Evolutionary conservation across 257 asterid genomes (phyloP), one percentile per base, ranked within the genome.

Genomic region (Leptodermis oblonga): DNA sequence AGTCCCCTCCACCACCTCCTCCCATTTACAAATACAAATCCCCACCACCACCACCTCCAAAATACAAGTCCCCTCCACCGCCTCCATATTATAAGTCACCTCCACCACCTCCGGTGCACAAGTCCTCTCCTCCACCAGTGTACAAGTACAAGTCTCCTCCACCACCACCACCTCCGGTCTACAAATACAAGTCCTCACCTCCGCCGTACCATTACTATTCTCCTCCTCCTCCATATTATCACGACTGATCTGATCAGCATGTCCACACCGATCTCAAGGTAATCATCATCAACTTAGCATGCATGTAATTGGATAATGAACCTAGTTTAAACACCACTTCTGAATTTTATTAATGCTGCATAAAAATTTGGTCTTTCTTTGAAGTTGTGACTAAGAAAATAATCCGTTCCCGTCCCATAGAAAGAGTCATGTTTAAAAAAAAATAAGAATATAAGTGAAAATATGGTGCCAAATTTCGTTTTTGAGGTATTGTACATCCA

Each of bases 121-220:
- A n/a, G n/a, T n/a, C n/a, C n/a, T n/a, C n/a, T n/a, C n/a, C 54
- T 48, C 54, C 54, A 17, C 54, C 54, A 5, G 25, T 17, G 23
- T 17, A 48, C 54, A 48, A 48, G 45, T 39, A 39, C 7, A 34
- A 34, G 18, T 48, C 23, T 17, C 25, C 54, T 0, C 54, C 54
- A 48, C 54, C 54, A 17, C 54, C 54, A 1, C 54, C 54, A 17
- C 54, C 54, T 1, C 54, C 54, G 6, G 23, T 18, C 20, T 18
- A 17, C 25, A 48, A 48, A 25, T 48, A 67, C 71, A 30, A 67
- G 59, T 66, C 58, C 6, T 34, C 39, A 34, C 59, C 74, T 0
- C 76, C 76, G 28, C 76, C 71, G 45, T 36, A 13, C 70, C 70
- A 2, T 9, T 28, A 66, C 18, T 7, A 54, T 4, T 54, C 34